Conservation (phyloP, 768 basidiomycete species). For the Coprinellus aureogranulatus region DNA sequence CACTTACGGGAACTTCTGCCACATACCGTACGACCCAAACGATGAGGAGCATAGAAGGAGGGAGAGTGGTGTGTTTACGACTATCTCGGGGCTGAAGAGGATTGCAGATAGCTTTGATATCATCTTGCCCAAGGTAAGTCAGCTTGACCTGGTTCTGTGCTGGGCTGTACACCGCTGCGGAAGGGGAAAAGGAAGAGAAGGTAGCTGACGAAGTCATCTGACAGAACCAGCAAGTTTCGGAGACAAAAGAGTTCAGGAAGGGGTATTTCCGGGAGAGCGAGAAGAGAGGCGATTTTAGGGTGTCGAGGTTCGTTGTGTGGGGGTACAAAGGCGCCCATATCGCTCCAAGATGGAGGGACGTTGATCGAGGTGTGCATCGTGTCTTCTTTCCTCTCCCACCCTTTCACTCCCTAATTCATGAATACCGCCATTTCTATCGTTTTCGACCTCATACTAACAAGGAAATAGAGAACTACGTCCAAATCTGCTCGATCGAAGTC, state of each 20-base stretch:
- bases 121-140: constrained; percentile 7
- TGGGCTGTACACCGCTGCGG: too few relatives aligned
- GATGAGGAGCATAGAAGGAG: constrained; percentile 36
- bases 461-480: constrained; percentile 19
- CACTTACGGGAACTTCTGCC: constrained; percentile 29
- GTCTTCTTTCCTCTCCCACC: not conserved
- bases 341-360: constrained; percentile 10
- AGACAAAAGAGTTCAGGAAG: constrained; percentile 18
- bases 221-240: constrained; percentile 17
- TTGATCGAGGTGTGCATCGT: constrained; percentile 10
- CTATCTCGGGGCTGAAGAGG: constrained; percentile 5
- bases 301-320: constrained; percentile 1
- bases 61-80: not conserved
- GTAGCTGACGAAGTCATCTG: not conserved
- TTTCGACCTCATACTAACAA: too few relatives aligned
- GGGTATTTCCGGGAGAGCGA: constrained; percentile 13
- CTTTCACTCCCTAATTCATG: not conserved
- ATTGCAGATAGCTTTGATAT: constrained; percentile 9
- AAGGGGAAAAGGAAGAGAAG: too few relatives aligned
- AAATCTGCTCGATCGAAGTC: constrained; percentile 20
- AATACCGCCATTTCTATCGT: too few relatives aligned
- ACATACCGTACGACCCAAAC: constrained; percentile 30
- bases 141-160: too few relatives aligned
- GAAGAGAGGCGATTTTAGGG: constrained; percentile 6
- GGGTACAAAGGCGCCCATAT: constrained; percentile 14